Conservation (phyloP, 2,329 filamentous ascomycete species). For the Fusarium sp. region DNA sequence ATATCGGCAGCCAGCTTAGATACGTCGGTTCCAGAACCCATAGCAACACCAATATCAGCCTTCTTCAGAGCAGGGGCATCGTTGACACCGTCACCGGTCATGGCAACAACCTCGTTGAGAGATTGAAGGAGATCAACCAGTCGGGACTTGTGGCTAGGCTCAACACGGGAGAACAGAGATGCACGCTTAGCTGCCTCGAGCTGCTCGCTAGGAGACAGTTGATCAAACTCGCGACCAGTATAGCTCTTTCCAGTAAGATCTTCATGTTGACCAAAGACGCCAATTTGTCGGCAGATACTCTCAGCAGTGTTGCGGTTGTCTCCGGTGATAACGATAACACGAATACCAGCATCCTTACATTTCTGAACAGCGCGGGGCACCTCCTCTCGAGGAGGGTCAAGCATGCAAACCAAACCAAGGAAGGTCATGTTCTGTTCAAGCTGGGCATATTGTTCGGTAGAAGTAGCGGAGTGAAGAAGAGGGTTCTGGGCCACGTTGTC, state of each 20-base stretch:
- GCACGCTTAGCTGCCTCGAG: conserved; percentile 86
- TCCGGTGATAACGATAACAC: conserved; percentile 97
- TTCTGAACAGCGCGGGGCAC: conserved; percentile 87
- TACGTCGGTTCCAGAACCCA: conserved; percentile 98
- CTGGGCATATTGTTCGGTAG: conserved; percentile 84
- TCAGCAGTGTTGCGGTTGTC: conserved; percentile 98
- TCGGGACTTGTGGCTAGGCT: conserved; percentile 97
- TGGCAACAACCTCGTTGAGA: conserved; percentile 93
- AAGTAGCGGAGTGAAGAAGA: conserved; percentile 80
- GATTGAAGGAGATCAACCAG: conserved; percentile 96
- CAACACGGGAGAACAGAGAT: conserved; percentile 94
- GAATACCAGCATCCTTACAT: conserved; percentile 93
- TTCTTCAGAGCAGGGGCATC: conserved; percentile 98
- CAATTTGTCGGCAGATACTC: conserved; percentile 97
- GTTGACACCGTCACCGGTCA: conserved; percentile 99
- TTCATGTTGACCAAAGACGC: conserved; percentile 86
- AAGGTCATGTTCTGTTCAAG: conserved; percentile 96
- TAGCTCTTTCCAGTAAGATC: conserved; percentile 92
- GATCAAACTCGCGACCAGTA: conserved; percentile 95
- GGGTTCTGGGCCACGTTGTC: conserved; percentile 80
- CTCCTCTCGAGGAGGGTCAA: conserved; percentile 95
- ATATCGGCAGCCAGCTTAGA: conserved; percentile 97
- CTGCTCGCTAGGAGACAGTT: conserved; percentile 81
- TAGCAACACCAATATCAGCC: conserved; percentile 97
- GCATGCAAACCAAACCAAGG: conserved; percentile 93